Base-by-base conservation (phyloP, 2,329 filamentous ascomycete species). In the Alternaria ethzedia region DNA sequence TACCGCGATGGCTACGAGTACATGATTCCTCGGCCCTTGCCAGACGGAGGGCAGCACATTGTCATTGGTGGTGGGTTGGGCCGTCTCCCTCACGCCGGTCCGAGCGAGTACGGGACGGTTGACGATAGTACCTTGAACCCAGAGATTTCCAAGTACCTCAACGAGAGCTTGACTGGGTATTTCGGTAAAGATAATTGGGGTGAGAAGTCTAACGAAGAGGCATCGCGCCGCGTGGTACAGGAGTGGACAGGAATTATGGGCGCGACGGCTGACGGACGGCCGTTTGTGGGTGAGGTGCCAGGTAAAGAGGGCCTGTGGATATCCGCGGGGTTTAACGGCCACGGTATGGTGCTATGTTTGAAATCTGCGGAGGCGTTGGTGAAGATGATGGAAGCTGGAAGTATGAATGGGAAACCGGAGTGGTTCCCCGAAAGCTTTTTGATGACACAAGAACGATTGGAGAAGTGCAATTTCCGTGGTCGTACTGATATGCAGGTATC, bases 1-100 rank as follows among this genome's bases (percentile, higher is more conserved):
- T 88, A 88, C 71, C 81, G 82, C 2, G 78, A 80, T 23, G 87
- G 89, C 0, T 91, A 89, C 71, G 90, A 91, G 64, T 92, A 91
- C 75, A 87, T 91, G 83, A 86, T 91, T 9, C 83, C 86, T 2
- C 82, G 87, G 1, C 85, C 85, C 0, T 49, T 73, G 0, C 17
- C 67, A 4, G 61, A 68, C 1, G 73, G 70, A 6, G 79, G 76
- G 3, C 84, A 86, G 25, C 84, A 87, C 59, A 84, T 91, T 26
- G 78, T 91, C 28, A 89, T 91, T 13, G 89, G 89, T 1, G 89
- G 89, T 15, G 88, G 86, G 0, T 74, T 87, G 6, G 80, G 75
- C 0, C 80, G 80, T 49, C 78, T 82, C 3, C 73, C 78, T 0
- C 68, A 79, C 0, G 78, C 78, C 0, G 86, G 86, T 0, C 67